A percentile compares a stretch with the other conserved stretches of the same genome.
Conservation (phyloP, 2,329 filamentous ascomycete species). For the Ophiognomonia clavigignenti-juglandacearum region DNA sequence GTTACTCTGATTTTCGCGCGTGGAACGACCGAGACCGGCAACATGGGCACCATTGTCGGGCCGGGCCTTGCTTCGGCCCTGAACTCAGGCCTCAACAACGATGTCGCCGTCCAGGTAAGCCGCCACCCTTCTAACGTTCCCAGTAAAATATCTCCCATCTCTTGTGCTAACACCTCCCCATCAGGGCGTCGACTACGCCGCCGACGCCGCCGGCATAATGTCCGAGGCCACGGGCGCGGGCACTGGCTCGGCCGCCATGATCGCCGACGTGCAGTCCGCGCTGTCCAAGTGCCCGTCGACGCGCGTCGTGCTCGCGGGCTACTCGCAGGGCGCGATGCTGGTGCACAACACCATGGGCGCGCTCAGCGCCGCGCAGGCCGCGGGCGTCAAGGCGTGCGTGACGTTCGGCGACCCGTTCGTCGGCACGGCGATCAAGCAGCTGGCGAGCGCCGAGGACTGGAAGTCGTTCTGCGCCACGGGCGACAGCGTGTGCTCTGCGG, state of each 20-base stretch:
- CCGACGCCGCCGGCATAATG: constrained; percentile 19
- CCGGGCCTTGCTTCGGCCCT: constrained; percentile 20
- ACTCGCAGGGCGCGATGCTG: constrained; percentile 24
- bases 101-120: constrained; percentile 18
- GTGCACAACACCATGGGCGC: constrained; percentile 21
- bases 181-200: constrained; percentile 23
- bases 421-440: constrained; percentile 1
- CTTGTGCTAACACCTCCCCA: background rate
- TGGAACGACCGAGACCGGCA: constrained; percentile 23
- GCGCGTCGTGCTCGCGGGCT: constrained; percentile 36
- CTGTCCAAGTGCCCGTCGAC: constrained; percentile 32
- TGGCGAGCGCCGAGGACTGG: constrained; percentile 1
- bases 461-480: constrained; percentile 15
- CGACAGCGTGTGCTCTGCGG: constrained; percentile 9
- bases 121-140: background rate
- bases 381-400: constrained; percentile 20
- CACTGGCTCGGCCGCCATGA: constrained; percentile 47
- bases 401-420: constrained; percentile 24
- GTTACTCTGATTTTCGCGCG: constrained; percentile 25
- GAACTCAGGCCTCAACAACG: constrained; percentile 8
- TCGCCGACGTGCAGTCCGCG: constrained; percentile 21
- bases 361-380: constrained; percentile 8
- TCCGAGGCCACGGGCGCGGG: constrained; percentile 17
- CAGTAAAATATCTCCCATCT: background rate
- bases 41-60: constrained; percentile 22